phyloP scores from a whole-genome alignment of 331 rosid species.

The Rosa hybrid region DNA sequence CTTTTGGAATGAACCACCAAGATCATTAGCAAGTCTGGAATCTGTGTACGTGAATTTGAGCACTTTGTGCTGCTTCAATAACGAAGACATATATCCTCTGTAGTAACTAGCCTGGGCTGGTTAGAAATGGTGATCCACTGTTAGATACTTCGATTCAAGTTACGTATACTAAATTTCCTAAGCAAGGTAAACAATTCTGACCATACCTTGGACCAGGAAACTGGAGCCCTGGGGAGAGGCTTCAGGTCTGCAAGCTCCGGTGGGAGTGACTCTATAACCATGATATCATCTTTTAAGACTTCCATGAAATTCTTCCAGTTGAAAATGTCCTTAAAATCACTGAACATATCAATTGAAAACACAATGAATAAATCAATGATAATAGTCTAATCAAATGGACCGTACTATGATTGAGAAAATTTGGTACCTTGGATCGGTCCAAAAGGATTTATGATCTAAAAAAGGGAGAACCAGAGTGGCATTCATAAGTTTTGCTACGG shows the following conservation, averaged over 20 bases:
- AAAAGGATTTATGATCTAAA: slow-evolving; percentile 60
- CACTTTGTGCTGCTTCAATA: slow-evolving; percentile 47
- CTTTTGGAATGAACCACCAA: slow-evolving; percentile 43
- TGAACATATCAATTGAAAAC: slow-evolving; percentile 17
- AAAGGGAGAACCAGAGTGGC: slow-evolving; percentile 68
- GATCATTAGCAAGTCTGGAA: slow-evolving; percentile 61
- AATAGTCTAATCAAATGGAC: background rate
- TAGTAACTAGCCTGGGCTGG: slow-evolving; percentile 55
- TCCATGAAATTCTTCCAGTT: slow-evolving; percentile 60
- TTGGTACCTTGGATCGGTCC: slow-evolving; percentile 63
- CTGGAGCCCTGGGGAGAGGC: slow-evolving; percentile 46
- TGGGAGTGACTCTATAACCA: slow-evolving; percentile 53
- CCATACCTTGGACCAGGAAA: slow-evolving; percentile 72
- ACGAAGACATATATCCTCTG: slow-evolving; percentile 28
- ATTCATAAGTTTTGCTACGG: slow-evolving; percentile 66
- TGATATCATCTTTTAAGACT: slow-evolving; percentile 51
- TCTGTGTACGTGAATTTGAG: slow-evolving; percentile 54
- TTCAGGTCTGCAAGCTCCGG: slow-evolving; percentile 25
- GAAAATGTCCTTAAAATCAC: slow-evolving; percentile 62
- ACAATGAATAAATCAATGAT: background rate
- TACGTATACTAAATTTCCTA: background rate
- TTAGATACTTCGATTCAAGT: slow-evolving; percentile 13
- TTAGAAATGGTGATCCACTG: background rate
- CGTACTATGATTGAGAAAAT: background rate
- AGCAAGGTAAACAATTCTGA: background rate